Base-by-base conservation (phyloP, 129 eudicot species). In the Arctium minus region DNA sequence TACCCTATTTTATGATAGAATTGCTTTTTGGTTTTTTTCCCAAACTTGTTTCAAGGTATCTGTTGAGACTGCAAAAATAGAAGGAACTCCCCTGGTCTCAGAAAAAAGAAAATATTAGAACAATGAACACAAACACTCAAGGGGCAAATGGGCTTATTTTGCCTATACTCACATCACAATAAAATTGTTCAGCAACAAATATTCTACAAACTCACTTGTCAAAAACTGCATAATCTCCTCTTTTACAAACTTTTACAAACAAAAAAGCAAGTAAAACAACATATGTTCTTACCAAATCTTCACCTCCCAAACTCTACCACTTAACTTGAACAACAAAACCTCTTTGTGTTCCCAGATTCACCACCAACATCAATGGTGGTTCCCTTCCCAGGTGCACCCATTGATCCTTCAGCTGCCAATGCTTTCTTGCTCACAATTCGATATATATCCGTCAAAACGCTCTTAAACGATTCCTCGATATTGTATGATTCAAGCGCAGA, bases 341-440 rank as follows among this genome's bases (percentile, higher is more conserved):
- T 77, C 85, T 83, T 85, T 64, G 79, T 67, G 72, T 82, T 86
- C 48, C 86, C 88, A 6, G 90, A 80, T 48, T 85, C 70, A 65
- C 86, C 90, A 72, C 80, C 84, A 6, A 91, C 89, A 80, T 89
- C 84, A 42, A 91, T 91, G 38, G 92, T 89, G 22, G 94, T 91
- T 46, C 94, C 94, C 65, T 87, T 88, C 71, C 92, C 89, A 29
- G 92, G 94, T 70, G 89, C 56, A 3, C 85, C 79, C 67, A 84
- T 33, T 5, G 85, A 81, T 22, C 92, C 91, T 85, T 87, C 84
- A 0, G 94, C 94, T 39, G 92, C 95, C 87, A 91, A 82, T 10
- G 95, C 92, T 76, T 91, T 91, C 91, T 89, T 91, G 86, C 91
- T 91, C 11, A 91, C 70, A 39, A 91, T 89, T 27, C 80, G 89